Conservation (phyloP, 768 basidiomycete genomes). For the Calvatia gigantea region DNA sequence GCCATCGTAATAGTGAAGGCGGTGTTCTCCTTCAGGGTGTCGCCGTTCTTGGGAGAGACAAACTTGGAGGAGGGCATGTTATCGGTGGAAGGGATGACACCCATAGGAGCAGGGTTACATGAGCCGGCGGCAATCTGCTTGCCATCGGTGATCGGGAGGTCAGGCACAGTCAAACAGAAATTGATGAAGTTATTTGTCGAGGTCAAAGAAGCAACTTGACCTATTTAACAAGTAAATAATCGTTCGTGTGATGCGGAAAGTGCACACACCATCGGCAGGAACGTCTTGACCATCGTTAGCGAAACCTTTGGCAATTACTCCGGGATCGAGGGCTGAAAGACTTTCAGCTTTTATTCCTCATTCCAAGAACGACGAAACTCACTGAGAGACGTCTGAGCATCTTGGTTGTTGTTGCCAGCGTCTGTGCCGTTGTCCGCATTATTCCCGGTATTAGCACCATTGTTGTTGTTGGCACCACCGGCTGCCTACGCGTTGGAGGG, state of each 20-base stretch:
- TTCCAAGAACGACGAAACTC: conserved; percentile 7
- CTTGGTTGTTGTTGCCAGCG: conserved; percentile 27
- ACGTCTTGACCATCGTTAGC: conserved; percentile 46
- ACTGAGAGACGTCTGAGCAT: conserved; percentile 44
- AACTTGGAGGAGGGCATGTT: conserved; percentile 53
- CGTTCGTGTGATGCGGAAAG: conserved; percentile 22
- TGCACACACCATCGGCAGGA: conserved; percentile 37
- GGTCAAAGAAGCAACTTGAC: conserved; percentile 52
- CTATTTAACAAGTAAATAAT: conserved; percentile 38
- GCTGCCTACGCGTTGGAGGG: conserved; percentile 5
- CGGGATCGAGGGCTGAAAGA: conserved; percentile 31
- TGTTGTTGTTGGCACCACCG: conserved; percentile 8
- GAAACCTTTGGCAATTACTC: conserved; percentile 55
- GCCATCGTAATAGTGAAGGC: conserved; percentile 50
- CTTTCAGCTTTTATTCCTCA: not conserved
- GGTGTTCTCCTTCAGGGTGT: conserved; percentile 40
- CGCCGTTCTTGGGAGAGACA: conserved; percentile 40
- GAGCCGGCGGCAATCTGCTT: conserved; percentile 49
- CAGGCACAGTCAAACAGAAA: conserved; percentile 46
- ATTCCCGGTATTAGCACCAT: conserved; percentile 9
- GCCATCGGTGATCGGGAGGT: conserved; percentile 54
- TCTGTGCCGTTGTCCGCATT: conserved; percentile 12
- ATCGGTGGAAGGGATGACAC: conserved; percentile 44
- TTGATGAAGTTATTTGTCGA: conserved; percentile 66
- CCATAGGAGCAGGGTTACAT: conserved; percentile 61